These are phyloP conservation scores for Trichopus zeylanicus DNA, from an alignment of 116 monocot species.

Conservation along the genomic window DNA sequence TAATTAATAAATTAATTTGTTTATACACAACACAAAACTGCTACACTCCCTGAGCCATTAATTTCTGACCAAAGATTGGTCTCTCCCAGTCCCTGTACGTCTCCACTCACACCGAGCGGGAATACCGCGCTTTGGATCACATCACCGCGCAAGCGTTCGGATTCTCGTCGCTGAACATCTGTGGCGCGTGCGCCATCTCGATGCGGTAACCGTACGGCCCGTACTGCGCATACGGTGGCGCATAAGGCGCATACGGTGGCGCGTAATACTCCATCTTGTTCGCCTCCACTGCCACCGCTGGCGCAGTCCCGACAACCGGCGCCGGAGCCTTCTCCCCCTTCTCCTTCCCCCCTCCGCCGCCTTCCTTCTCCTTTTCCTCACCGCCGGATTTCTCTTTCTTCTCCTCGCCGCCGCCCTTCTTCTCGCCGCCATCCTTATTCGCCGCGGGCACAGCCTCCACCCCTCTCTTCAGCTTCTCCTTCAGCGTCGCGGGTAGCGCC, in stretches of 20 bases:
- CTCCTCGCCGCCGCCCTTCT: conserved; percentile 9
- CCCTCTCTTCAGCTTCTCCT: conserved; percentile 27
- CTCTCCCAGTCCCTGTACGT: too few relatives aligned
- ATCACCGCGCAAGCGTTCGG: conserved; percentile 54
- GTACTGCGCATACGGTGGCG: too few relatives aligned
- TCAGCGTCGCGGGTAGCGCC: conserved; percentile 15
- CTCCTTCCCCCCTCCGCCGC: not conserved
- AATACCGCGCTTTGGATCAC: conserved; percentile 12
- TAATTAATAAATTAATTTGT: too few relatives aligned
- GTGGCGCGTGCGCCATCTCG: conserved; percentile 32
- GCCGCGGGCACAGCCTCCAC: conserved; percentile 21
- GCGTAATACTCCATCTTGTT: conserved; percentile 12
- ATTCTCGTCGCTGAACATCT: conserved; percentile 66
- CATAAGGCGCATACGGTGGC: too few relatives aligned
- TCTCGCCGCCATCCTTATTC: conserved; percentile 21
- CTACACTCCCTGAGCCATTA: too few relatives aligned
- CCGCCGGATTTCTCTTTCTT: conserved; percentile 4
- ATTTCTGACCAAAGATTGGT: too few relatives aligned
- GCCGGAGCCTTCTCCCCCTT: conserved; percentile 4
- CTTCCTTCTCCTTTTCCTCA: conserved; percentile 6
- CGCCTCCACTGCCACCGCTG: conserved; percentile 8
- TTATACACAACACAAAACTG: too few relatives aligned
- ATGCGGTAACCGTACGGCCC: conserved; percentile 14
- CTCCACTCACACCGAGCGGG: too few relatives aligned
- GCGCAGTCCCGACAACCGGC: conserved; percentile 2